Evolutionary conservation across 768 basidiomycete species (phyloP).

Genomic region (Boletus reticulatus): DNA sequence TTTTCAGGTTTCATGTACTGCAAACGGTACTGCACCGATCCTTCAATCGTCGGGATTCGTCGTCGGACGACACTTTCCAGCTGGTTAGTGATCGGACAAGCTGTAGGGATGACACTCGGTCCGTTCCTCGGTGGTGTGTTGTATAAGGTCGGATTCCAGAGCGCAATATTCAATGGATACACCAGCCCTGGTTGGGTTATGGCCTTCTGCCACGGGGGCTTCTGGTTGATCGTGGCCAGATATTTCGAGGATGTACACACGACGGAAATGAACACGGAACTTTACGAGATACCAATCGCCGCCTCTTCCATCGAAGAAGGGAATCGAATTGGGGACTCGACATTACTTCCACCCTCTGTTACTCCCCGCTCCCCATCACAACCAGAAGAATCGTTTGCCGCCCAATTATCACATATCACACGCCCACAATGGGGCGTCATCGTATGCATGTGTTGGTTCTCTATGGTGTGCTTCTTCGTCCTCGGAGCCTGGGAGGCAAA

Average conservation of each 20-base stretch:
- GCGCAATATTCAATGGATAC: slow-evolving; percentile 61
- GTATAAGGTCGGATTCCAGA: slow-evolving; percentile 58
- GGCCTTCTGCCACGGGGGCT: slow-evolving; percentile 47
- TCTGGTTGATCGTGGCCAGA: slow-evolving; percentile 41
- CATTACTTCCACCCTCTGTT: not conserved
- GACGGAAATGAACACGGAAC: slow-evolving; percentile 7
- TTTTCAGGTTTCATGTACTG: slow-evolving; percentile 41
- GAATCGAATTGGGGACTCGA: not conserved
- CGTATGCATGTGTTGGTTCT: slow-evolving; percentile 66
- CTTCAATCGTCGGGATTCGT: slow-evolving; percentile 61
- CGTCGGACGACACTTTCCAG: slow-evolving; percentile 60
- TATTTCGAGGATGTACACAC: slow-evolving; percentile 42
- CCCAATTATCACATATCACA: slow-evolving; percentile 18
- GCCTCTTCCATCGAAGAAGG: not conserved
- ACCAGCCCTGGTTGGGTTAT: slow-evolving; percentile 69
- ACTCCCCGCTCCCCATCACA: not conserved
- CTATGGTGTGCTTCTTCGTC: slow-evolving; percentile 69
- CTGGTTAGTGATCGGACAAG: slow-evolving; percentile 62
- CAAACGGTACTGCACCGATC: slow-evolving; percentile 68
- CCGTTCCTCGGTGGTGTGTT: slow-evolving; percentile 63
- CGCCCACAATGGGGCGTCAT: slow-evolving; percentile 50
- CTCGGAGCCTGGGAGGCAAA: slow-evolving; percentile 70
- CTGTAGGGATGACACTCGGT: slow-evolving; percentile 57
- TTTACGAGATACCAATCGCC: slow-evolving; percentile 5
- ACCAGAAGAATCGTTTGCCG: slow-evolving; percentile 2